Evolutionary conservation across 192 early-diverging fungal species (phyloP).

Genomic region (Oehlia diaphana): DNA sequence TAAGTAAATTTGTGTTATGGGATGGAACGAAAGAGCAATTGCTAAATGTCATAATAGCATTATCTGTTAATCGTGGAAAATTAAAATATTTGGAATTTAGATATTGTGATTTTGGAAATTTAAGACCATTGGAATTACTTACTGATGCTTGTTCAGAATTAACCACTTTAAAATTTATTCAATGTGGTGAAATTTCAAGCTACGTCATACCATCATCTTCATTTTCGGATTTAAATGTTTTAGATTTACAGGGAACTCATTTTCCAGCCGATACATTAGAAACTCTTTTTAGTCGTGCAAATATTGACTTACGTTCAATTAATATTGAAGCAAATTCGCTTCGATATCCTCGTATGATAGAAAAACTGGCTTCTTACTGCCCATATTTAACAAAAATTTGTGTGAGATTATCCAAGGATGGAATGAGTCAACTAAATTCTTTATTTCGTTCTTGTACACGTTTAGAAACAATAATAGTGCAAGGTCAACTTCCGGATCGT

Average conservation of each 20-base stretch:
- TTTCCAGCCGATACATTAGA: not conserved
- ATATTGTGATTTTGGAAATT: constrained; percentile 10
- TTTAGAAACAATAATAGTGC: not conserved
- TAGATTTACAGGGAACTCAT: constrained; percentile 3
- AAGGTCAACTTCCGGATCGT: not conserved
- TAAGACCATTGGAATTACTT: not conserved
- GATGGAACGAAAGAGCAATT: constrained; percentile 6
- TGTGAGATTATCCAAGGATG: not conserved
- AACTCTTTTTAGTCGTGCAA: not conserved
- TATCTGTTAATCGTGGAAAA: not conserved
- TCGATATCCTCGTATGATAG: not conserved
- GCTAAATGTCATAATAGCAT: not conserved
- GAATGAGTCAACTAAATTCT: not conserved
- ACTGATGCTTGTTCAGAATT: not conserved
- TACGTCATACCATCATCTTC: not conserved
- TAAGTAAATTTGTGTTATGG: constrained; percentile 6
- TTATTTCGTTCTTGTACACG: constrained; percentile 12
- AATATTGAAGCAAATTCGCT: not conserved
- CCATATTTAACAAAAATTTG: not conserved
- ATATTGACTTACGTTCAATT: constrained; percentile 2
- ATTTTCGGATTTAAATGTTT: not conserved
- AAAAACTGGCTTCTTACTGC: not conserved
- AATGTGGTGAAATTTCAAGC: constrained; percentile 9
- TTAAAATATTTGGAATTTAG: constrained; percentile 18
- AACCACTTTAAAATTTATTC: constrained; percentile 12